A percentile compares a stretch with the other conserved stretches of the same genome.
phyloP scores from a whole-genome alignment of 2,329 filamentous ascomycete genomes.

The Aureobasidium pullulans region DNA sequence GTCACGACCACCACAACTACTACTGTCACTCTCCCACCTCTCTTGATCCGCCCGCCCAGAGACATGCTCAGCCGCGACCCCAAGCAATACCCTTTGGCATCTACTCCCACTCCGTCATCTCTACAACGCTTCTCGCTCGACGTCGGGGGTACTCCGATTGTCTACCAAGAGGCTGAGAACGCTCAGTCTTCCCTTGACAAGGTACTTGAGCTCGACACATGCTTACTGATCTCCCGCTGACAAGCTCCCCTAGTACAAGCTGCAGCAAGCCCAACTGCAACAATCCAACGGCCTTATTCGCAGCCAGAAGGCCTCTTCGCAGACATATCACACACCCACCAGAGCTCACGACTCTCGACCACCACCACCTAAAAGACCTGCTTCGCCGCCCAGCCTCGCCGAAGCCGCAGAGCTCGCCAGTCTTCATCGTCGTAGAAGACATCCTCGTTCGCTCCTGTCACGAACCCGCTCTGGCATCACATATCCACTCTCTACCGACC shows the following conservation, averaged over 20 bases:
- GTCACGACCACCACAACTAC: slow-evolving; percentile 91
- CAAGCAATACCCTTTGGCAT: slow-evolving; percentile 84
- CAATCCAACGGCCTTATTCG: slow-evolving; percentile 7
- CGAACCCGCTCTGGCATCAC: slow-evolving; percentile 18
- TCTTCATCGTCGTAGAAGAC: slow-evolving; percentile 43
- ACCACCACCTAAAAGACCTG: slow-evolving; percentile 1
- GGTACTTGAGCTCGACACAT: slow-evolving; percentile 32
- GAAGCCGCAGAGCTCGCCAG: slow-evolving; percentile 46
- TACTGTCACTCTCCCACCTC: slow-evolving; percentile 71
- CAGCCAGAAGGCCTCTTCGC: background rate
- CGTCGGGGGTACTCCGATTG: slow-evolving; percentile 53
- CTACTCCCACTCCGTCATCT: slow-evolving; percentile 70
- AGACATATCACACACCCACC: slow-evolving; percentile 1
- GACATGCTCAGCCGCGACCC: slow-evolving; percentile 67
- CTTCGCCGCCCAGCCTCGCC: slow-evolving; percentile 39
- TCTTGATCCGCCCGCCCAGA: slow-evolving; percentile 67
- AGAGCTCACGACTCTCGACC: background rate
- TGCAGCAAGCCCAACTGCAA: slow-evolving; percentile 15
- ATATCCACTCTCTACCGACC: background rate
- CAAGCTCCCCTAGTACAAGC: slow-evolving; percentile 11
- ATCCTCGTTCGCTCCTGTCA: slow-evolving; percentile 34
- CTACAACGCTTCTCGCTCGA: slow-evolving; percentile 72
- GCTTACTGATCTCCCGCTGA: background rate
- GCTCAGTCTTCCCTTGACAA: slow-evolving; percentile 45
- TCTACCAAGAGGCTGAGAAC: slow-evolving; percentile 57